Conservation (phyloP, 2,329 filamentous ascomycete genomes). For the Venturia aucupariae region DNA sequence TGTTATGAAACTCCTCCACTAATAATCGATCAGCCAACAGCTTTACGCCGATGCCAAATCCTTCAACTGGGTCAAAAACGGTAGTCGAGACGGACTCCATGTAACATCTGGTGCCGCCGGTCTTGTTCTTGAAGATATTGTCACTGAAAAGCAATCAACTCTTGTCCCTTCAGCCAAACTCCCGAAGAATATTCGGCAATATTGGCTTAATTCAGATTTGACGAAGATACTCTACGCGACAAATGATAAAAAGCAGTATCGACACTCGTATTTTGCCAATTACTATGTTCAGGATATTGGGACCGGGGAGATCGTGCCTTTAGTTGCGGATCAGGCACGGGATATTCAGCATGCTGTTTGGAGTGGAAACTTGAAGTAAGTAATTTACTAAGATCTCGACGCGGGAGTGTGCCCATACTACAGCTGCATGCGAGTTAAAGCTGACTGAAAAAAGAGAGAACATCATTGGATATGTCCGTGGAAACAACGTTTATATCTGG, state of each 20-base stretch:
- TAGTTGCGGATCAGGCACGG: constrained; percentile 50
- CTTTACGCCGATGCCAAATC: neutral
- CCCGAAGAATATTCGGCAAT: constrained; percentile 46
- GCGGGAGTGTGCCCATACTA: neutral
- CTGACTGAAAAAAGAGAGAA: neutral
- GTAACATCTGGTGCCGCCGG: neutral
- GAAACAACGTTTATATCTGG: constrained; percentile 55
- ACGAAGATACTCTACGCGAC: constrained; percentile 52
- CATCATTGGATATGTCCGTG: constrained; percentile 56
- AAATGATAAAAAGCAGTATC: constrained; percentile 60
- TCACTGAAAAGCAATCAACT: constrained; percentile 45
- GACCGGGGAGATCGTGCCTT: constrained; percentile 44
- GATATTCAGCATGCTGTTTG: constrained; percentile 61
- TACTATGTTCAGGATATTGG: constrained; percentile 55
- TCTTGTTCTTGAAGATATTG: constrained; percentile 29
- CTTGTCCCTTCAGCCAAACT: constrained; percentile 52
- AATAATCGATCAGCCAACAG: neutral
- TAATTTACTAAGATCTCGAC: neutral
- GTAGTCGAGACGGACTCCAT: constrained; percentile 4
- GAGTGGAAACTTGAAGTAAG: constrained; percentile 44
- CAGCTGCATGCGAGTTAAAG: neutral
- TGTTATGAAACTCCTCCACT: constrained; percentile 31
- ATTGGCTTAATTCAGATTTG: constrained; percentile 53
- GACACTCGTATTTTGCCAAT: constrained; percentile 58
- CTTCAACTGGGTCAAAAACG: constrained; percentile 3